Evolutionary conservation across 169 alveolate genomes (phyloP).

Genomic region (Cryptosporidium parvum): DNA sequence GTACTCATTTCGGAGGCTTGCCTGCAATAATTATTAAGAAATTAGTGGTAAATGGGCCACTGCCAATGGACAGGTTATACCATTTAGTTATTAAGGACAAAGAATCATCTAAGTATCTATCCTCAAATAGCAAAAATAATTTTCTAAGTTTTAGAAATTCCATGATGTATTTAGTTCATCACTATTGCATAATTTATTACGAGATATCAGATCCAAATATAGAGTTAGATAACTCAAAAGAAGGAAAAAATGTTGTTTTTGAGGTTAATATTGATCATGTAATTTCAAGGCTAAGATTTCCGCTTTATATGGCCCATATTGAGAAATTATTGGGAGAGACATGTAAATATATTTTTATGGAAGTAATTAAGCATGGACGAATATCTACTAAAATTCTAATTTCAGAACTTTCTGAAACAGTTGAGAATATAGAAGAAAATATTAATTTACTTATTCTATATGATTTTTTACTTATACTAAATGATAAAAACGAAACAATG

Average conservation of each 20-base stretch:
- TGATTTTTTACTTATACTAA: slow-evolving; percentile 7
- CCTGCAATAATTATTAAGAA: slow-evolving; percentile 32
- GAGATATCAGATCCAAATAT: slow-evolving; percentile 20
- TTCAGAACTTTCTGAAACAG: slow-evolving; percentile 43
- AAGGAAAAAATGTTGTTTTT: slow-evolving; percentile 13
- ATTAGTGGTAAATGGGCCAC: slow-evolving; percentile 32
- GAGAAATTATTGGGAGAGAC: slow-evolving; percentile 40
- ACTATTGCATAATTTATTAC: slow-evolving; percentile 9
- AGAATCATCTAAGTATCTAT: slow-evolving; percentile 3
- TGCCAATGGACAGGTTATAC: slow-evolving; percentile 43
- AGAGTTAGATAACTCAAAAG: slow-evolving; percentile 7
- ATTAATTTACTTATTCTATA: slow-evolving; percentile 10
- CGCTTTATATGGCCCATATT: slow-evolving; percentile 47
- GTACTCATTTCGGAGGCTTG: slow-evolving; percentile 52
- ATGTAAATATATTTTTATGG: slow-evolving; percentile 30
- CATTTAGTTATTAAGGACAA: slow-evolving; percentile 19
- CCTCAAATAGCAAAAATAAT: slow-evolving; percentile 7
- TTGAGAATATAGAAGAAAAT: slow-evolving; percentile 33
- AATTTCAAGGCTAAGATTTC: slow-evolving; percentile 59
- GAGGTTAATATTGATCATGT: slow-evolving; percentile 29
- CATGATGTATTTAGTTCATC: slow-evolving; percentile 52
- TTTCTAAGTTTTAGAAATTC: slow-evolving; percentile 40
- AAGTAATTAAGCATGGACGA: slow-evolving; percentile 60
- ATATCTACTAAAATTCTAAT: slow-evolving; percentile 43
- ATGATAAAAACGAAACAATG: neutral